phyloP scores from a whole-genome alignment of 768 basidiomycete genomes.

The Russula sp. region DNA sequence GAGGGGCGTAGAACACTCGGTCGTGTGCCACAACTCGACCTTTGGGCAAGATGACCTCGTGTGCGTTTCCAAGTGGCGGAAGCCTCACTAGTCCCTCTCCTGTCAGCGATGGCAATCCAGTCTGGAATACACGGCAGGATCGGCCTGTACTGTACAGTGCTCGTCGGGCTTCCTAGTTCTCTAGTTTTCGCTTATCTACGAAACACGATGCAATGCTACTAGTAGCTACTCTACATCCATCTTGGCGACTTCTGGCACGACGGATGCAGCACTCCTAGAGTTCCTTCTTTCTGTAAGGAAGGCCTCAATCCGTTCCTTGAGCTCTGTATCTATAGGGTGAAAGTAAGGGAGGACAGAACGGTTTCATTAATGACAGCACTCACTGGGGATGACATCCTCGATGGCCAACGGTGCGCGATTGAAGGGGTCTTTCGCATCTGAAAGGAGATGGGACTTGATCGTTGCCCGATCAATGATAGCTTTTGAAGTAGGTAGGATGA shows the following conservation, averaged over 20 bases:
- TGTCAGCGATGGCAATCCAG: background rate
- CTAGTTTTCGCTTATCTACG: slow-evolving; percentile 5
- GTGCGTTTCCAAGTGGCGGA: background rate
- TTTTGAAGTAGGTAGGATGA: slow-evolving; percentile 78
- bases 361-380: slow-evolving; percentile 26
- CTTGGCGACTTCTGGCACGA: slow-evolving; percentile 21
- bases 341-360: background rate
- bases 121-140: slow-evolving; percentile 2
- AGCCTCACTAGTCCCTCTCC: background rate
- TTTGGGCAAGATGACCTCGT: background rate
- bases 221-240: slow-evolving; percentile 21
- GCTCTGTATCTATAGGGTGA: slow-evolving; percentile 46
- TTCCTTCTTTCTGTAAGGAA: slow-evolving; percentile 57
- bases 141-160: background rate
- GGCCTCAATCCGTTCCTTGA: slow-evolving; percentile 68
- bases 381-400: slow-evolving; percentile 74
- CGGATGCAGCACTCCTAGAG: slow-evolving; percentile 28
- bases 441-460: slow-evolving; percentile 91
- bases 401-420: slow-evolving; percentile 79
- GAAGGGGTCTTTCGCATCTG: slow-evolving; percentile 92
- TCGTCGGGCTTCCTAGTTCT: background rate
- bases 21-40: background rate
- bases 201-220: background rate
- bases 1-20: background rate
- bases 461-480: slow-evolving; percentile 80